Base-by-base conservation (phyloP, 2,329 filamentous ascomycete genomes). In the Huntiella savannae region DNA sequence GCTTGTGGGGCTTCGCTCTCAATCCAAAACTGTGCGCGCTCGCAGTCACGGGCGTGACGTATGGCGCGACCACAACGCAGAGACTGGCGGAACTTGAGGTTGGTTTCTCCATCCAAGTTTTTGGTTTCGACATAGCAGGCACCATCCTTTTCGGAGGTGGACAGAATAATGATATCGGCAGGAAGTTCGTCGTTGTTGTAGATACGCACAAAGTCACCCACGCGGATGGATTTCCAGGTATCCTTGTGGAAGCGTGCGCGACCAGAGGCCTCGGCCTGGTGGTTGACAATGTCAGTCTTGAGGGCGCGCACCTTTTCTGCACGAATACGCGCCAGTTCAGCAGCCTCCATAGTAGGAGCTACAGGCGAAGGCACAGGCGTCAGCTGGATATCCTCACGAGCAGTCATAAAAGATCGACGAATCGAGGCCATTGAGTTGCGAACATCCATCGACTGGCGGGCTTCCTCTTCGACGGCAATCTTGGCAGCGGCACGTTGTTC, bases 51-150 rank as follows among this genome's bases (percentile, higher is more conserved):
- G 11, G 91, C 91, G 60, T 96, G 87, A 58, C 79, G 84, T 50
- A 98, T 71, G 40, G 75, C 68, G 45, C 82, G 78, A 10, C 87
- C 83, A 56, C 84, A 91, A 52, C 88, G 82, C 37, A 98, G 70
- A 15, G 91, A 85, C 57, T 88, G 83, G 49, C 91, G 81, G 51
- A 95, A 86, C 62, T 98, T 98, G 52, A 98, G 66, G 56, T 98
- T 98, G 2, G 91, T 98, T 64, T 98, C 91, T 43, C 91, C 91
- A 57, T 98, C 91, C 66, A 98, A 60, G 59, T 94, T 96, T 67
- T 96, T 98, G 2, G 91, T 98, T 63, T 98, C 91, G 16, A 98
- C 82, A 55, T 95, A 98, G 62, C 91, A 98, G 34, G 84, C 84
- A 43, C 91, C 91, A 55, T 98, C 91, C 1, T 81, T 73, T 55